These are phyloP conservation scores for Diutina rugosa DNA, from an alignment of 1,139 yeast species.

Conservation along the genomic window DNA sequence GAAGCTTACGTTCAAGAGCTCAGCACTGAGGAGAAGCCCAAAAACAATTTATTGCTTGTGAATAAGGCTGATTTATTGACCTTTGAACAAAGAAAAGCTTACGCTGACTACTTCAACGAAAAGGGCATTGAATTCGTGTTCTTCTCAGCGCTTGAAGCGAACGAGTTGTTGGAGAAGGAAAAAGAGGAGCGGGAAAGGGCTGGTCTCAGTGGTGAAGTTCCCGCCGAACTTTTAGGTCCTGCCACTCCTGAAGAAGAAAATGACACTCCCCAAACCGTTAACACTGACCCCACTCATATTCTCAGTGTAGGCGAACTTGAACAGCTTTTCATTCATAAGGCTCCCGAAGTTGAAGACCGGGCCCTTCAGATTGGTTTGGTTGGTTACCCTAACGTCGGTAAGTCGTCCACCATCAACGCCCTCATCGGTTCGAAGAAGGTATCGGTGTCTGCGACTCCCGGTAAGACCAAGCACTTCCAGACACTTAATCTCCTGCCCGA, in stretches of 20 bases:
- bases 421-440: constrained; percentile 93
- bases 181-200: constrained; percentile 23
- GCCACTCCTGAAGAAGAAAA: constrained; percentile 10
- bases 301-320: constrained; percentile 79
- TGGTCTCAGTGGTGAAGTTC: constrained; percentile 5
- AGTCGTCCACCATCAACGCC: constrained; percentile 92
- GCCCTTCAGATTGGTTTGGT: constrained; percentile 86
- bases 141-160: constrained; percentile 84
- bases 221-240: constrained; percentile 6
- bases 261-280: constrained; percentile 13
- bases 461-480: constrained; percentile 98
- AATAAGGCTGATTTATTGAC: constrained; percentile 90
- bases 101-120: constrained; percentile 75
- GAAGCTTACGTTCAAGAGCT: constrained; percentile 72
- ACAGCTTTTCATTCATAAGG: constrained; percentile 59
- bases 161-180: constrained; percentile 52
- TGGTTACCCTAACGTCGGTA: constrained; percentile 83
- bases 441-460: constrained; percentile 96
- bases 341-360: constrained; percentile 62
- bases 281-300: constrained; percentile 41
- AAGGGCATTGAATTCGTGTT: constrained; percentile 75
- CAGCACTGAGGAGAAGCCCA: constrained; percentile 32
- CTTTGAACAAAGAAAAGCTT: constrained; percentile 57
- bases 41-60: constrained; percentile 63
- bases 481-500: constrained; percentile 77